Conservation (phyloP, 257 asterid species). For the Lantana camara region DNA sequence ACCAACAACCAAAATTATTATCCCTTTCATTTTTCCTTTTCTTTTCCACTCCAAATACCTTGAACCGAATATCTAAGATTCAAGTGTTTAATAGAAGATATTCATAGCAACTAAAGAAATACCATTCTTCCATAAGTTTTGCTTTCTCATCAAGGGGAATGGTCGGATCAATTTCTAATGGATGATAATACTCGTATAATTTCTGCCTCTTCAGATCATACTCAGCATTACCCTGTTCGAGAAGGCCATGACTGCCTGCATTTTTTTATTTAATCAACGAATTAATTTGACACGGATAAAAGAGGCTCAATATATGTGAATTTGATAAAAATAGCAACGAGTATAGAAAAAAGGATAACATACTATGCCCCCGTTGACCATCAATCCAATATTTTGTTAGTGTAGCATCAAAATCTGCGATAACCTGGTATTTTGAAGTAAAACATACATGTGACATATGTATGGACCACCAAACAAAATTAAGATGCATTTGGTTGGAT, state of each 20-base stretch:
- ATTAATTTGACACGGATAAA: conserved; percentile 23
- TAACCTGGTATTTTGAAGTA: conserved; percentile 49
- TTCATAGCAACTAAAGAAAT: conserved; percentile 22
- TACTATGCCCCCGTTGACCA: conserved; percentile 88
- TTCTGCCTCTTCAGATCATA: conserved; percentile 80
- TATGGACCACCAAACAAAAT: conserved; percentile 14
- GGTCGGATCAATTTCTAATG: conserved; percentile 78
- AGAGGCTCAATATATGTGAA: conserved; percentile 1
- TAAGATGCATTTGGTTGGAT: background rate
- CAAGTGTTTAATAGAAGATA: too few relatives aligned
- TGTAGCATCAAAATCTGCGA: conserved; percentile 95
- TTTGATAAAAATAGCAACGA: conserved; percentile 12
- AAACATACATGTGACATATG: conserved; percentile 19
- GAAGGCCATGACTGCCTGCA: conserved; percentile 81
- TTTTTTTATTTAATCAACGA: conserved; percentile 31
- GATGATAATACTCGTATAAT: conserved; percentile 78
- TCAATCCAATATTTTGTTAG: conserved; percentile 74
- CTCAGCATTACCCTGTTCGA: conserved; percentile 80
- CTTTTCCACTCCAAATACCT: too few relatives aligned
- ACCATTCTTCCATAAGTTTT: conserved; percentile 97
- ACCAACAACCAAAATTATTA: too few relatives aligned
- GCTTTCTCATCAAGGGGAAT: conserved; percentile 85
- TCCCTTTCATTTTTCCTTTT: too few relatives aligned
- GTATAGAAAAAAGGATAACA: conserved; percentile 28
- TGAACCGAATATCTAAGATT: too few relatives aligned